phyloP scores from a whole-genome alignment of 164 flowering plant species.

The Vitis labrusca region DNA sequence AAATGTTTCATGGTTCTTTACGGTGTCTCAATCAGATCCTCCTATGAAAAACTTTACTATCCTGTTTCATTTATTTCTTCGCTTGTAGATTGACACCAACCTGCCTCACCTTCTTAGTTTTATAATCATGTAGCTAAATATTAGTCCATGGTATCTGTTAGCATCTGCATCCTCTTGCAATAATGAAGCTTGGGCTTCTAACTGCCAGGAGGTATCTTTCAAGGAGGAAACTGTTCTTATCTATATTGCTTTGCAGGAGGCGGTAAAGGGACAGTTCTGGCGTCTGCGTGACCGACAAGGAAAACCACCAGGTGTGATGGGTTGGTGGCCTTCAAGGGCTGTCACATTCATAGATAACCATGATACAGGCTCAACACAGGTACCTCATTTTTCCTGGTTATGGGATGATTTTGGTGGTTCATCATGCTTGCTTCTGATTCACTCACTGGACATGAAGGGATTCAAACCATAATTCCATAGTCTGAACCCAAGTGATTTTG shows the following conservation, averaged over 20 bases:
- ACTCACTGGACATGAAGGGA: slow-evolving; percentile 1
- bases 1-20: not conserved
- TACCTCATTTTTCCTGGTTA: slow-evolving; percentile 11
- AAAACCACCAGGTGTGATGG: slow-evolving; percentile 94
- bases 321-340: slow-evolving; percentile 98
- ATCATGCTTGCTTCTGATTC: not conserved
- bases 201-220: too few relatives aligned
- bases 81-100: too few relatives aligned
- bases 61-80: too few relatives aligned
- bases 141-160: too few relatives aligned
- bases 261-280: slow-evolving; percentile 91
- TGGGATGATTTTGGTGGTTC: not conserved
- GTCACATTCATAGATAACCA: slow-evolving; percentile 92
- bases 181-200: too few relatives aligned
- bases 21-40: not conserved
- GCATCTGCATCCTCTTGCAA: too few relatives aligned
- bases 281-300: slow-evolving; percentile 86
- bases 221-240: not conserved
- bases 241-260: slow-evolving; percentile 53
- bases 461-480: not conserved
- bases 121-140: too few relatives aligned
- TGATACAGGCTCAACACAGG: slow-evolving; percentile 98
- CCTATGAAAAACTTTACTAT: too few relatives aligned
- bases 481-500: not conserved
- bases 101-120: too few relatives aligned